Conservation (phyloP, 441 rosid species). For the Arabidopsis hybrid region DNA sequence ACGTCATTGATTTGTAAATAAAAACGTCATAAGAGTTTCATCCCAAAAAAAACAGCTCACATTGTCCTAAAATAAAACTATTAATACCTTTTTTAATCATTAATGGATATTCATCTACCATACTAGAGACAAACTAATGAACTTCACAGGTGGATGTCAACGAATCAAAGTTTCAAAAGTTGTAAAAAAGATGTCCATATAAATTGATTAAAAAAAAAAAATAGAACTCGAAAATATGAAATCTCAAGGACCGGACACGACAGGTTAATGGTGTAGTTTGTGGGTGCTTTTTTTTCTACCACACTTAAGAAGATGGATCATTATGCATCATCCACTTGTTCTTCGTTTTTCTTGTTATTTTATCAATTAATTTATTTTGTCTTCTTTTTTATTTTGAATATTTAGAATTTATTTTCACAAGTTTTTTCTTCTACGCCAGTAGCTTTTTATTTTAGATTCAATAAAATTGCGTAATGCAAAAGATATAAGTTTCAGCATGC, state of each 20-base stretch:
- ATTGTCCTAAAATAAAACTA: too few species aligned
- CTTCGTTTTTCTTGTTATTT: neutral
- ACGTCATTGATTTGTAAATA: too few species aligned
- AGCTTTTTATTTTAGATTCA: slow-evolving; percentile 17
- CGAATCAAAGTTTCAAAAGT: neutral
- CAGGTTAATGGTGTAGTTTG: slow-evolving; percentile 29
- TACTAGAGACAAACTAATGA: slow-evolving; percentile 11
- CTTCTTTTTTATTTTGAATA: neutral
- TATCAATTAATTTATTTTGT: neutral
- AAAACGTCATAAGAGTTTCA: too few species aligned
- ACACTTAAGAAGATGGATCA: slow-evolving; percentile 41
- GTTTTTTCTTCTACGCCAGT: slow-evolving; percentile 26
- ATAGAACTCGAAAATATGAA: slow-evolving; percentile 26
- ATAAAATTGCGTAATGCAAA: slow-evolving; percentile 29
- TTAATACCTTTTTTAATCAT: too few species aligned
- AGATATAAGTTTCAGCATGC: slow-evolving; percentile 35
- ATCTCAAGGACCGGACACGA: slow-evolving; percentile 25
- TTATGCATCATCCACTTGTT: slow-evolving; percentile 45
- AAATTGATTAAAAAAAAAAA: slow-evolving; percentile 8
- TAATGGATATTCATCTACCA: too few species aligned
- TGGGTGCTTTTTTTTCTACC: slow-evolving; percentile 41
- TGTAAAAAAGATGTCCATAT: slow-evolving; percentile 1
- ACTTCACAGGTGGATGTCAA: neutral
- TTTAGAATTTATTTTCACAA: slow-evolving; percentile 13
- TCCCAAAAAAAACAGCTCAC: too few species aligned